Evolutionary conservation across 2,329 filamentous ascomycete genomes (phyloP).

Genomic region (Claviceps sp.): DNA sequence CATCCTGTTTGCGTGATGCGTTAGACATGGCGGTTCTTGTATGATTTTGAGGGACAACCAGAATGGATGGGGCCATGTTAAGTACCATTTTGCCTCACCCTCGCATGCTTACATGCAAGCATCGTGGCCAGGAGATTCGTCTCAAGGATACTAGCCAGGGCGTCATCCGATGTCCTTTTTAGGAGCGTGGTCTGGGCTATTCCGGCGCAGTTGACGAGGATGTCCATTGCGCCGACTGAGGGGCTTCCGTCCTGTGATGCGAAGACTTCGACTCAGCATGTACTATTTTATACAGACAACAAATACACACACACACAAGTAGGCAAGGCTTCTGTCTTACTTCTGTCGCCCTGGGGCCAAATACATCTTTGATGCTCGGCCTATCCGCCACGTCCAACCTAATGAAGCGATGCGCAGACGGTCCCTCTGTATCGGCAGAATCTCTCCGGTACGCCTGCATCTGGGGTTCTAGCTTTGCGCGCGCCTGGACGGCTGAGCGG

Average conservation of each 20-base stretch:
- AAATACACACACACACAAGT: neutral
- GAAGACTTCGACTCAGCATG: no score
- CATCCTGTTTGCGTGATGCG: slow-evolving; percentile 29
- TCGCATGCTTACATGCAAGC: slow-evolving; percentile 40
- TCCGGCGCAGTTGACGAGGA: slow-evolving; percentile 73
- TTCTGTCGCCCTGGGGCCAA: slow-evolving; percentile 7
- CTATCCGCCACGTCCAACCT: slow-evolving; percentile 18
- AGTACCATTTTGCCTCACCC: slow-evolving; percentile 19
- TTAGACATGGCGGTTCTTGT: neutral
- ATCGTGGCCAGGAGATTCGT: slow-evolving; percentile 61
- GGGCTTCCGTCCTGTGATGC: neutral
- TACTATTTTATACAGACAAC: neutral
- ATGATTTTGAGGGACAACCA: no score
- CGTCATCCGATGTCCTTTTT: slow-evolving; percentile 33
- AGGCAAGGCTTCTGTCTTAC: neutral
- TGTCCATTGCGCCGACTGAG: slow-evolving; percentile 26
- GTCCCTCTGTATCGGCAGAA: slow-evolving; percentile 5
- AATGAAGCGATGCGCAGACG: slow-evolving; percentile 20
- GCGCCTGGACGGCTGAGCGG: slow-evolving; percentile 34
- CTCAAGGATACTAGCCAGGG: slow-evolving; percentile 44
- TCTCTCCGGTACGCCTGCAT: slow-evolving; percentile 12
- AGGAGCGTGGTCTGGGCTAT: slow-evolving; percentile 53
- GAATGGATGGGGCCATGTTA: no score
- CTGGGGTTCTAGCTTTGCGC: slow-evolving; percentile 23
- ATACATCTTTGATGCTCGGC: slow-evolving; percentile 18